These are phyloP conservation scores for Punica granatum DNA, from an alignment of 345 rosid genomes.

Conservation along the genomic window DNA sequence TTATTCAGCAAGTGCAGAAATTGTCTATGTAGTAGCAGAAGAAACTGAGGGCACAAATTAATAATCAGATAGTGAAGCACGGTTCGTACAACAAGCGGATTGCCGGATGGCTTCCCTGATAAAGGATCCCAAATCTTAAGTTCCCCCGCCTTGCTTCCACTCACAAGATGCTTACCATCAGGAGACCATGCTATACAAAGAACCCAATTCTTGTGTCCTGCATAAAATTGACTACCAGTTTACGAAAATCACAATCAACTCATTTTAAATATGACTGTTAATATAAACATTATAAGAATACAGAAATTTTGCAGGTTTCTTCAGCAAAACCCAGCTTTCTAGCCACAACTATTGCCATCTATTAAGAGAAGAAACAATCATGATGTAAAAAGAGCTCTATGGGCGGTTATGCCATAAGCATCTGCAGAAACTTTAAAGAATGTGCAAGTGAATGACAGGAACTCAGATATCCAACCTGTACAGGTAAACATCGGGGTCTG, in stretches of 20 bases:
- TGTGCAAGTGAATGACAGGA: not conserved
- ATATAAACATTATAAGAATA: not conserved
- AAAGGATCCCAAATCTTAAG: slow-evolving; percentile 77
- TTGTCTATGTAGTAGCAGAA: not conserved
- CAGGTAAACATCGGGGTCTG: slow-evolving; percentile 94
- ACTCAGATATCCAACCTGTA: slow-evolving; percentile 39
- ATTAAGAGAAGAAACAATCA: not conserved
- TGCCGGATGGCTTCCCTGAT: slow-evolving; percentile 74
- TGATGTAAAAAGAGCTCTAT: not conserved
- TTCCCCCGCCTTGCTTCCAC: slow-evolving; percentile 88
- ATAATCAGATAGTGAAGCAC: not conserved
- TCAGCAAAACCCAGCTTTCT: not conserved
- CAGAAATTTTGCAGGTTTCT: not conserved
- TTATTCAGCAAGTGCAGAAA: not conserved
- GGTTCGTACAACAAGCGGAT: slow-evolving; percentile 45
- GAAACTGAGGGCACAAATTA: not conserved
- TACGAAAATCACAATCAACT: not conserved
- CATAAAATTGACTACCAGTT: slow-evolving; percentile 1
- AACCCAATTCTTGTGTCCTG: slow-evolving; percentile 98
- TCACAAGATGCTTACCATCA: slow-evolving; percentile 82
- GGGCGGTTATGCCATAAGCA: not conserved
- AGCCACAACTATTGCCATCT: not conserved
- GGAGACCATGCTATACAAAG: slow-evolving; percentile 95
- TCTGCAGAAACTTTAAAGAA: not conserved
- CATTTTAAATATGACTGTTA: not conserved